Base-by-base conservation (phyloP, 2,329 filamentous ascomycete genomes). In the Cladosporium sp. region DNA sequence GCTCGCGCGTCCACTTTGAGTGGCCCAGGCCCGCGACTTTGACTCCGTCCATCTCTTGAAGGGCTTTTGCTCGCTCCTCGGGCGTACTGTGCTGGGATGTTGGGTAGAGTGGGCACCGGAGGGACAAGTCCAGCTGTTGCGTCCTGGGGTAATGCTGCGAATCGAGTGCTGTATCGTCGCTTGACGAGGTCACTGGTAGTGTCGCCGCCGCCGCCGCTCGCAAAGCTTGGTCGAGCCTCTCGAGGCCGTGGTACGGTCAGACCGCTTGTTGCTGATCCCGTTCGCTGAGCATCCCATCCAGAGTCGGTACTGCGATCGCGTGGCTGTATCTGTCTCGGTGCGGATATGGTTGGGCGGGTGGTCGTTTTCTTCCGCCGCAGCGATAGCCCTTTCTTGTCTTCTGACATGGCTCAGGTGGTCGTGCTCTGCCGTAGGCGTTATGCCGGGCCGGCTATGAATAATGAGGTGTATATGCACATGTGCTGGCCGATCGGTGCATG, bases 161-260 rank as follows among this genome's bases (percentile, higher is more conserved):
- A 95, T 54, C 92, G 85, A 37, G 91, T 91, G 34, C 93, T 97
- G 71, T 97, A 99, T 61, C 93, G 80, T 61, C 90, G 82, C 74
- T 97, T 97, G 53, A 99, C 91, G 48, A 97, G 77, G 68, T 99
- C 92, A 15, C 82, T 81, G 37, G 83, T 85, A 61, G 80, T 78
- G 45, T 67, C 66, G 51, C 67, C 73, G 49, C 71, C 73, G 51
- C 71, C 55, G 55, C 37, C 61, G 50, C 43, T 37, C 19, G 48
- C 53, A 52, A 50, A 58, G 56, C 64, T 45, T 58, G 59, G 50
- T 47, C 61, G 45, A 37, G 50, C 43, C 47, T 61, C 50, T 39
- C 51, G 50, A 24, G 54, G 41, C 11, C 37, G 17, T 18, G 45
- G 45, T 22, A 41, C 45, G 7, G 39, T 18, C 39, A 52, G 50